Evolutionary conservation across 768 basidiomycete genomes (phyloP), one percentile per base, ranked within the genome.

Genomic region (Xerocomellus intermedius): DNA sequence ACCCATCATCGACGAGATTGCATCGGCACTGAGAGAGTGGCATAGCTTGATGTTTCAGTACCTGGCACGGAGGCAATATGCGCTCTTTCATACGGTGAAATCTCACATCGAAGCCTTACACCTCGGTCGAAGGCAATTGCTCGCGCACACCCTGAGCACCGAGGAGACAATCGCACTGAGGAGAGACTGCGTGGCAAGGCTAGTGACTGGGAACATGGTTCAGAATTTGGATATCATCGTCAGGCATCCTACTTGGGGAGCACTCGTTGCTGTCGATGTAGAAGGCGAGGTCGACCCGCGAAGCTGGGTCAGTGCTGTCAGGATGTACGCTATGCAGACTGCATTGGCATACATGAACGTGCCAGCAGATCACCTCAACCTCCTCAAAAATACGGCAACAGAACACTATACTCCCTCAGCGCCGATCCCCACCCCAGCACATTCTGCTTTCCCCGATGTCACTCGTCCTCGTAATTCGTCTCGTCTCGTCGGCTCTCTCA

Each of bases 1-100:
- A 66, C 96, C 96, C 10, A 87, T 98, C 66, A 85, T 98, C 48
- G 96, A 98, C 73, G 96, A 98, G 76, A 96, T 98, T 60, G 92
- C 96, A 0, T 96, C 93, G 8, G 95, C 96, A 0, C 75, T 98
- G 42, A 85, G 96, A 37, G 96, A 98, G 82, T 98, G 95, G 94
- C 89, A 96, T 65, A 82, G 83, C 35, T 77, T 94, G 48, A 88
- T 98, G 81, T 94, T 93, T 66, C 87, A 87, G 58, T 94, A 97
- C 69, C 86, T 98, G 39, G 87, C 89, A 9, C 80, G 85, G 42
- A 83, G 94, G 51, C 91, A 98, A 64, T 98, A 98, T 75, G 82
- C 82, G 39, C 82, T 94, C 19, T 98, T 98, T 72, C 83, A 87
- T 56, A 77, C 83, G 8, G 92, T 98, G 51, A 84, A 85, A 54